Evolutionary conservation across 2,329 filamentous ascomycete species (phyloP).

Genomic region (Cercospora sp.): DNA sequence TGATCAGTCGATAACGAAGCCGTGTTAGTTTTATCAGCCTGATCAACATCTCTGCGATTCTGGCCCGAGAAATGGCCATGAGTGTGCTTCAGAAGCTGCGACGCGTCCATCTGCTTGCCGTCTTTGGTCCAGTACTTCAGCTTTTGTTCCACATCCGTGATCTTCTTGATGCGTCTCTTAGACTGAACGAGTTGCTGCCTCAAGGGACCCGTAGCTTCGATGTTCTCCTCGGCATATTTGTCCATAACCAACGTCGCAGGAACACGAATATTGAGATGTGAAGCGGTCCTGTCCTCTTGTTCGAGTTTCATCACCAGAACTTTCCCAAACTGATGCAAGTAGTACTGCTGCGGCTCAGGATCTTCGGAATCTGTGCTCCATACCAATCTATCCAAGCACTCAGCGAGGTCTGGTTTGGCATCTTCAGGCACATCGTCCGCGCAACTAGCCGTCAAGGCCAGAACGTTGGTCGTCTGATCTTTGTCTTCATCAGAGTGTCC

Average conservation of each 20-base stretch:
- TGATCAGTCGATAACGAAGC: constrained; percentile 20
- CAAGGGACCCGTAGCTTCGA: constrained; percentile 50
- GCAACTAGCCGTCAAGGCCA: background rate
- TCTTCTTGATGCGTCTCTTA: constrained; percentile 33
- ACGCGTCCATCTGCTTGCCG: constrained; percentile 38
- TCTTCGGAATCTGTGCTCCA: constrained; percentile 35
- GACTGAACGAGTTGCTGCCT: constrained; percentile 43
- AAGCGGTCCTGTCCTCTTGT: constrained; percentile 37
- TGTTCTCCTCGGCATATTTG: constrained; percentile 58
- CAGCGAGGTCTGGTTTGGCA: constrained; percentile 22
- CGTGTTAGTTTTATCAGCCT: constrained; percentile 26
- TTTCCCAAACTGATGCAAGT: constrained; percentile 52
- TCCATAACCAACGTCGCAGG: constrained; percentile 59
- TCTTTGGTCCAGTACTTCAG: constrained; percentile 38
- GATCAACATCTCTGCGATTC: constrained; percentile 30
- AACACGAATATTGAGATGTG: constrained; percentile 50
- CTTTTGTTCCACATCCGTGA: constrained; percentile 41
- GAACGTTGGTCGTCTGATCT: background rate
- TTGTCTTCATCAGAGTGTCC: background rate
- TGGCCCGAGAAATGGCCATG: constrained; percentile 36
- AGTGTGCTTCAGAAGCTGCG: constrained; percentile 41
- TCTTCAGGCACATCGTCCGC: constrained; percentile 7
- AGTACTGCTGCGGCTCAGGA: constrained; percentile 30
- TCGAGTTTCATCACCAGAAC: constrained; percentile 55
- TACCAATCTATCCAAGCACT: constrained; percentile 35